Percentiles rank a stretch among this genome's conserved stretches.
Conservation (phyloP, 805 yeast species). For the Wickerhamiella sergipiensis region DNA sequence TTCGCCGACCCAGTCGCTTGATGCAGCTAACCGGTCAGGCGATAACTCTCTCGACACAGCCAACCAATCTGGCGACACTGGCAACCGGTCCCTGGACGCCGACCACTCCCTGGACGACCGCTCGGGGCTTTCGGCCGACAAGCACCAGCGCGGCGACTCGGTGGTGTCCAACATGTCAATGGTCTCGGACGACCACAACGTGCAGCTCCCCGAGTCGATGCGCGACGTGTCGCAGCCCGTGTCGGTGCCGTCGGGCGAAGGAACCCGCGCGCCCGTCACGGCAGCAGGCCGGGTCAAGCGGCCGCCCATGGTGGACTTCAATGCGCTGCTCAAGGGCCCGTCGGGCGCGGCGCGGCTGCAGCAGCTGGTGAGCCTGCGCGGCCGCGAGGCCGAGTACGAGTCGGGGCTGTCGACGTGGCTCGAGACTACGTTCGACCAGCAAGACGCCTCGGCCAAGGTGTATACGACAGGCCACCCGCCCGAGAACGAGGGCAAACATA, state of each 20-base stretch:
- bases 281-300: constrained; percentile 17
- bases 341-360: constrained; percentile 18
- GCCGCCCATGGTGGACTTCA: constrained; percentile 23
- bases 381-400: constrained; percentile 22
- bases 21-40: not conserved
- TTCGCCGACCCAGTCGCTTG: not conserved
- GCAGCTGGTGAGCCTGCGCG: constrained; percentile 20
- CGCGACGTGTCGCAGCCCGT: not conserved
- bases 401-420: constrained; percentile 26
- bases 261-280: constrained; percentile 1
- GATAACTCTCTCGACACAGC: not conserved
- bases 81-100: too few relatives aligned
- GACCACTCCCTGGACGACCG: too few relatives aligned
- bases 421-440: constrained; percentile 8
- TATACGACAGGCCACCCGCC: constrained; percentile 22
- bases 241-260: not conserved
- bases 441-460: constrained; percentile 8
- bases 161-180: not conserved
- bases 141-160: not conserved
- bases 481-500: constrained; percentile 13
- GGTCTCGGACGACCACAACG: constrained; percentile 1
- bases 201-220: not conserved
- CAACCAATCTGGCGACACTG: too few relatives aligned
- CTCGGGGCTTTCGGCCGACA: not conserved
- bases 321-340: constrained; percentile 19